Evolutionary conservation across 768 basidiomycete species (phyloP), one percentile per base, ranked within the genome.

Genomic region (Chalciporus piperatus): DNA sequence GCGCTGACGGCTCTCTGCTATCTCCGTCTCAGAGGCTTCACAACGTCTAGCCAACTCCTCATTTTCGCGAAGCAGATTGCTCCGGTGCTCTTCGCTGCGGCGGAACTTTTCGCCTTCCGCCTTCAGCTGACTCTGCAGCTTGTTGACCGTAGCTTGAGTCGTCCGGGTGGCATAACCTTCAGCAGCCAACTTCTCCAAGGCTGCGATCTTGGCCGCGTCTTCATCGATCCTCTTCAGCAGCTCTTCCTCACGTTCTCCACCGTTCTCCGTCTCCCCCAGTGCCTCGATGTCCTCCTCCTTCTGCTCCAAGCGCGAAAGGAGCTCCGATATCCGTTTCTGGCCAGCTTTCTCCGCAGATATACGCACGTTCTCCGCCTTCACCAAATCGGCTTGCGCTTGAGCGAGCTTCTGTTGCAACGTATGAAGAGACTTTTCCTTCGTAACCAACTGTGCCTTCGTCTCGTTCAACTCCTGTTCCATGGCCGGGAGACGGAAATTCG

Each of bases 161-260:
- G 58, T 48, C 41, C 55, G 55, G 10, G 70, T 49, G 41, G 74
- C 65, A 20, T 74, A 68, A n/a, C 71, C 62, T 27, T 75, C 75
- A 20, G 70, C 64, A 3, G 80, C 61, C 65, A 80, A 66, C 41
- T 64, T 67, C 61, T 87, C 82, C 50, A 89, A 61, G 3, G 80
- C 76, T 3, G 70, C 67, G 32, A 88, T 83, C 66, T 82, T 85
- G 6, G 79, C 81, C 43, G 83, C 83, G 55, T 89, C 86, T 59
- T 87, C 85, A 40, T 89, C 86, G 25, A 90, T 81, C 56, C 88
- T 74, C 65, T 76, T 74, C 63, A 84, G 54, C 25, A 89, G 60
- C 48, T 82, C 82, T 22, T 77, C 76, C 62, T 89, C 88, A 45
- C 87, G 72, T 52, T 72, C 71, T 19, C 67, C 72, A 23, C 74